Conservation (phyloP, 2,329 filamentous ascomycete genomes). For the Plenodomus biglobosus region DNA sequence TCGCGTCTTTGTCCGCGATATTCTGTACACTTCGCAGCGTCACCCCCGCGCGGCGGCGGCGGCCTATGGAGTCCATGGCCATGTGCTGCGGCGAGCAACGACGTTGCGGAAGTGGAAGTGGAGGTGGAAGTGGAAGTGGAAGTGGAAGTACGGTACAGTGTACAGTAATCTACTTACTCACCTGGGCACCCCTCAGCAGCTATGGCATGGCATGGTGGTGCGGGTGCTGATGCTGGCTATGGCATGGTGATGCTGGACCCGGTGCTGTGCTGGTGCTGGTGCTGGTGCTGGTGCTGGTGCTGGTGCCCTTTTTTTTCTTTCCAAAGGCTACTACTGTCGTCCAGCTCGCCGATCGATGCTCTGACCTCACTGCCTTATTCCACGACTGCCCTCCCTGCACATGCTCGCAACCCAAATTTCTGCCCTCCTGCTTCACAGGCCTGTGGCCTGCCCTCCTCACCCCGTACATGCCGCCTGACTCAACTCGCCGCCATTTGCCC, state of each 20-base stretch:
- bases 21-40: slow-evolving; percentile 9
- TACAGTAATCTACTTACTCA: too few species aligned
- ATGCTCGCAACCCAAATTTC: neutral
- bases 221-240: too few species aligned
- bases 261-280: too few species aligned
- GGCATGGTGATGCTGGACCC: too few species aligned
- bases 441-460: neutral
- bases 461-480: neutral
- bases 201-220: too few species aligned
- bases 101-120: slow-evolving; percentile 2
- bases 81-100: neutral
- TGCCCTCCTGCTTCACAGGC: neutral
- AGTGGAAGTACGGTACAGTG: too few species aligned
- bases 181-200: too few species aligned
- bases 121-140: too few species aligned
- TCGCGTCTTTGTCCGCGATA: slow-evolving; percentile 4
- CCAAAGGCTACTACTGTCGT: too few species aligned
- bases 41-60: slow-evolving; percentile 5
- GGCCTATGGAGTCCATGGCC: slow-evolving; percentile 3
- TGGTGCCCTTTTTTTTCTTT: too few species aligned
- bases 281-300: too few species aligned
- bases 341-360: slow-evolving; percentile 10
- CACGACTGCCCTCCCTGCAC: neutral
- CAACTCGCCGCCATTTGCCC: slow-evolving; percentile 14
- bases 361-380: slow-evolving; percentile 3